Base-by-base conservation (phyloP, 164 flowering plant species). In the Vitis rotundifolia region DNA sequence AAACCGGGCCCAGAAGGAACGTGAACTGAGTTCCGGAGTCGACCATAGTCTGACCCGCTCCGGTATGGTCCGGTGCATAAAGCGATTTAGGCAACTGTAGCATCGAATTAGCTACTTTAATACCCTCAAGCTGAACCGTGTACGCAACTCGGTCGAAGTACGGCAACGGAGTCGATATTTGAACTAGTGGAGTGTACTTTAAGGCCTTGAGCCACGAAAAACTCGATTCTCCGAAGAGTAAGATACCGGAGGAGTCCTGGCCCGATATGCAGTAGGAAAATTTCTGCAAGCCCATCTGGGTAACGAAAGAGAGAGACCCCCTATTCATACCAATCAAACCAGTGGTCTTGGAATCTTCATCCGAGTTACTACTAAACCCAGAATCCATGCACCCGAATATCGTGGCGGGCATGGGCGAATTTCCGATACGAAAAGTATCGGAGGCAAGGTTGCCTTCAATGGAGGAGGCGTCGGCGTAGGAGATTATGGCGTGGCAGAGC, bases 11-110 rank as follows among this genome's bases (percentile, higher is more conserved):
- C 18, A 94, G 84, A 1, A 91, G 71, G 76, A 86, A 91, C 0
- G 91, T 89, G 79, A 87, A 89, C 74, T 87, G 91, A 3, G 93
- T 85, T 0, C 93, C 93, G 37, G 93, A 87, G 68, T 89, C 93
- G 7, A 89, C 82, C 91, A 89, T 89, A 2, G 93, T 87, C 61
- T 89, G 93, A 49, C 93, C 93, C n/a, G 93, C 93, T 3, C 93
- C 93, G 4, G 88, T 87, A 66, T 87, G 91, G 71, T 89, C 93
- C 49, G 93, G 93, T 48, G 68, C 80, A 64, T 77, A 81, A 2
- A 79, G 75, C 11, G 87, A 78, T 53, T 84, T 84, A 7, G 88
- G 84, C 16, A 89, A 62, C n/a, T 75, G 71, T 1, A 89, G 71
- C 14, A 77, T 26, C 63, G 60, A 80, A 1, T 22, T 55, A 37